These are phyloP conservation scores for Pleurostoma richardsiae DNA, from an alignment of 2,329 filamentous ascomycete species.

Conservation along the genomic window DNA sequence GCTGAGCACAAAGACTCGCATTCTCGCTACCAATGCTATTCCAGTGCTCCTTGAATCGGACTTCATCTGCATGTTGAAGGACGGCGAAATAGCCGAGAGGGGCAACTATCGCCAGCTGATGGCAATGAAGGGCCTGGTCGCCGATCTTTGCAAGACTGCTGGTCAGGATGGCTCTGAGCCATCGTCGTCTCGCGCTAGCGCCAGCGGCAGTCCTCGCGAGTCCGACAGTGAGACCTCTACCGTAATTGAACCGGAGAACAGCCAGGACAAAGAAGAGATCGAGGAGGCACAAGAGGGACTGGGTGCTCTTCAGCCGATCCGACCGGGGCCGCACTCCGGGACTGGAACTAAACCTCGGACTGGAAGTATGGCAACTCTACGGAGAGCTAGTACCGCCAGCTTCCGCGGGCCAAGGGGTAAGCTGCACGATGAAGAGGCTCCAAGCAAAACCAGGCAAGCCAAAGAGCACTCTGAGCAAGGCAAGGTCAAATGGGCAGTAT, in stretches of 20 bases:
- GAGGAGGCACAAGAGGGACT: constrained; percentile 75
- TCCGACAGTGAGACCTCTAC: constrained; percentile 53
- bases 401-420: constrained; percentile 85
- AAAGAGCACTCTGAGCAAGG: constrained; percentile 92
- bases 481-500: constrained; percentile 96
- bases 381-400: constrained; percentile 86
- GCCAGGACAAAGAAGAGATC: constrained; percentile 59
- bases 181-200: constrained; percentile 22
- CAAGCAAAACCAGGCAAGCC: constrained; percentile 71
- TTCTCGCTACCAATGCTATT: constrained; percentile 93
- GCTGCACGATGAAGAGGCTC: constrained; percentile 76
- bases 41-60: constrained; percentile 85
- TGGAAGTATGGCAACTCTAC: constrained; percentile 73
- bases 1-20: constrained; percentile 78
- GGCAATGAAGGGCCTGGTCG: constrained; percentile 88
- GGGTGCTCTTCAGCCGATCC: constrained; percentile 49
- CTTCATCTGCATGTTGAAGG: constrained; percentile 78
- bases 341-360: constrained; percentile 49
- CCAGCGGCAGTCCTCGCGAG: constrained; percentile 38
- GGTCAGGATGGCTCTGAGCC: constrained; percentile 48
- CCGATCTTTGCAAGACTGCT: constrained; percentile 75
- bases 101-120: constrained; percentile 89
- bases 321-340: constrained; percentile 6
- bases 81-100: constrained; percentile 77
- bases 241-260: constrained; percentile 45